Evolutionary conservation across 139 green algal genomes (phyloP), one percentile per base, ranked within the genome.

Genomic region (Axilococcus clingmanii): DNA sequence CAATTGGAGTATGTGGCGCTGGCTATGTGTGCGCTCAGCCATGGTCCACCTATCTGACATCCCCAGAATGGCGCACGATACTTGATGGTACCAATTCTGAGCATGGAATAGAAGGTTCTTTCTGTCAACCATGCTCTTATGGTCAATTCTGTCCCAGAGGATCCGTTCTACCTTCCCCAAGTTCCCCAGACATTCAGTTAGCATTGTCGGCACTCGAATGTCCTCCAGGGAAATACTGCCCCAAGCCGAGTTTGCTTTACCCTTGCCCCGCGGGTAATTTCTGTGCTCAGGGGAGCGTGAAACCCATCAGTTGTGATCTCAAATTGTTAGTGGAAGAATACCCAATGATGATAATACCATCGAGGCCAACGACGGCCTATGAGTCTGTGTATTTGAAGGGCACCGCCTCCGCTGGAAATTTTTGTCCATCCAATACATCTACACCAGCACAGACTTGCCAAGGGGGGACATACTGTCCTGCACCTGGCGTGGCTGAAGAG

Each of bases 71-170:
- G 7, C 16, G 16, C 20, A n/a, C 17, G 32, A 19, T 16, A 14
- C 0, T 22, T 31, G 23, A 58, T 36, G 1, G 16, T 8, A 6
- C 6, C 14, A n/a, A 20, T 20, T 14, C 40, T 55, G 9, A 20
- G 40, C 20, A 14, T 49, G 42, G 11, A 15, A 27, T 12, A 11
- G 17, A 5, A 11, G 33, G 16, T 17, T 61, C 63, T 11, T 25
- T 29, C 4, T 77, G 68, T 54, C 37, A 52, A 24, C 50, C 65
- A 24, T 77, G 68, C 40, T 24, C 14, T 2, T 71, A 60, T 37
- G 68, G 68, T 7, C 65, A 76, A 42, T 68, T 62, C 31, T 77
- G 68, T 48, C 58, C 58, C 3, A 17, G 24, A 16, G 65, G 68
- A 37, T 59, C 25, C 20, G 46, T 50, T 12, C 40, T 72, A 35